Percentiles rank a stretch among this genome's conserved stretches.
Conservation (phyloP, 805 yeast genomes). For the Geotrichum ghanense region DNA sequence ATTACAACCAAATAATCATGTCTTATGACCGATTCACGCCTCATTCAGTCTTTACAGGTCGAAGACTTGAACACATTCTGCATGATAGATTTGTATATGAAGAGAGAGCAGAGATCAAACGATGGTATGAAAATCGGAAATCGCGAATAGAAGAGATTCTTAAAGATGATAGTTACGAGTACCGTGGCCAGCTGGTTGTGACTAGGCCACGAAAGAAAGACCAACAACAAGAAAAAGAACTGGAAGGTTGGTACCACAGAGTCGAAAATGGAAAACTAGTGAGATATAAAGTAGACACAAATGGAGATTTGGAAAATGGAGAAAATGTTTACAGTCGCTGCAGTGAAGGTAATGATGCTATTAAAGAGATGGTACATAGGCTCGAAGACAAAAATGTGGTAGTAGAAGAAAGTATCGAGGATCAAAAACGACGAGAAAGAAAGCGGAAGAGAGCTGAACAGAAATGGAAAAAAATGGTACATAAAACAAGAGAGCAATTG, state of each 20-base stretch:
- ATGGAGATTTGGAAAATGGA: neutral
- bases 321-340: neutral
- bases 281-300: neutral
- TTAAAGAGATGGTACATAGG: neutral
- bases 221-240: neutral
- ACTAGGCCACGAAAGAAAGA: neutral
- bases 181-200: neutral
- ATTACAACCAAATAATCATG: too few relatives aligned
- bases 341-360: neutral
- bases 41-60: neutral
- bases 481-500: neutral
- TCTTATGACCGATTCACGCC: neutral
- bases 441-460: neutral
- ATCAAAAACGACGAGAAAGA: neutral
- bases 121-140: neutral
- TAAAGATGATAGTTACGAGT: neutral
- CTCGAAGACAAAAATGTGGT: neutral
- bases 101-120: neutral
- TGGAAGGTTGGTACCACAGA: neutral
- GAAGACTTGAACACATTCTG: neutral
- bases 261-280: neutral
- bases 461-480: neutral
- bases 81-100: neutral
- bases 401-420: neutral
- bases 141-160: neutral